Base-by-base conservation (phyloP, 768 basidiomycete genomes). In the Vararia minispora region DNA sequence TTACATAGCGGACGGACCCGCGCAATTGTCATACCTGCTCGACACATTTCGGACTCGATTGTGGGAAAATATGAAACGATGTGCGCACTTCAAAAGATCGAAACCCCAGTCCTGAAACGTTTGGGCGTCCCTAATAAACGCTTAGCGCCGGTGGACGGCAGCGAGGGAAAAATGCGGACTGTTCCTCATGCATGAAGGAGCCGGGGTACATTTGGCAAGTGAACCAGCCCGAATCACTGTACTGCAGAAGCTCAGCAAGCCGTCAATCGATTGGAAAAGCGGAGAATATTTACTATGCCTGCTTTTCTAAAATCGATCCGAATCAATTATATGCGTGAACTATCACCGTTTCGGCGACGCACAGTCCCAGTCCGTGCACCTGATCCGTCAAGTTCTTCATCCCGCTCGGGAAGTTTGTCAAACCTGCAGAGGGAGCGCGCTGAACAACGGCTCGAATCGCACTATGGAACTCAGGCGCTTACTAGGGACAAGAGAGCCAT, bases 211-310 rank as follows among this genome's bases (percentile, higher is more conserved):
- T 41, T 31, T 68, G 65, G 47, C 78, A 80, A 18, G 78, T 79
- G 48, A 68, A 76, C 77, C 76, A 79, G 14, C 78, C 78, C 0
- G 78, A 66, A 46, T 78, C 75, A 42, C 76, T 72, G 44, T 79
- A 79, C 76, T 76, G 32, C 24, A 21, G 30, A 14, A 34, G 17
- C 20, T 37, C 12, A 41, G 5, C 28, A 26, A 33, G 13, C 28
- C 21, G 9, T 2, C 6, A 6, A 26, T 8, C 16, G 20, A 11
- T 13, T 18, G 9, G 13, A 16, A 4, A 8, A 7, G 17, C 14
- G 9, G 21, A 30, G 17, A 31, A 28, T 9, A 50, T 71, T 45
- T 48, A 79, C 77, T 36, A 79, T 78, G 6, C 76, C 76, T 13
- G 73, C 68, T 61, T 74, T 71, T 37, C 75, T 76, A 43, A 12